Conservation (phyloP, 2,329 filamentous ascomycete species). For the Ophiocordyceps camponoti-rufipedis region DNA sequence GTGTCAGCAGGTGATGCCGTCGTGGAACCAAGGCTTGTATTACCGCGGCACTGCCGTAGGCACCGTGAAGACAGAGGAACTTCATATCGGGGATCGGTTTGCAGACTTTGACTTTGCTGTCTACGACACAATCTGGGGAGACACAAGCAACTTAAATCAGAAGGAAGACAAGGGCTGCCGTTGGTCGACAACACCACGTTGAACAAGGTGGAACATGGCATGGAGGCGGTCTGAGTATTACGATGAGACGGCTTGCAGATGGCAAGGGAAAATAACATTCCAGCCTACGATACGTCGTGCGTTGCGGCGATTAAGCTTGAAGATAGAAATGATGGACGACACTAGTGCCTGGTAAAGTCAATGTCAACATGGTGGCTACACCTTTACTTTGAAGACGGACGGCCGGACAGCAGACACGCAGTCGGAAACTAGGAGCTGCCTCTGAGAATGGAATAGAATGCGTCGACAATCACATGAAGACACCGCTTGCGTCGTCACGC, state of each 20-base stretch:
- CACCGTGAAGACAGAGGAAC: slow-evolving; percentile 38
- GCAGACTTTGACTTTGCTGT: no score
- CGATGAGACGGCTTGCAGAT: no score
- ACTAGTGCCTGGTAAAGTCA: no score
- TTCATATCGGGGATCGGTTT: slow-evolving; percentile 20
- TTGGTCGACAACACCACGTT: background rate
- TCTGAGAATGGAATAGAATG: background rate
- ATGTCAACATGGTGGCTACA: no score
- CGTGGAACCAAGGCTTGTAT: no score
- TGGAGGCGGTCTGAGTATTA: background rate
- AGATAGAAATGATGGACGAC: no score
- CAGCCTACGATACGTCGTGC: no score
- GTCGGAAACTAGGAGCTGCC: background rate
- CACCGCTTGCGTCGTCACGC: background rate
- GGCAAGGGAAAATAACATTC: no score
- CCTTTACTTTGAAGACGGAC: no score
- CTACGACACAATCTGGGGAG: background rate
- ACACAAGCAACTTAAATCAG: background rate
- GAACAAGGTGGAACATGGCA: background rate
- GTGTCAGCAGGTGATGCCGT: background rate
- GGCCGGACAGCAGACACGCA: no score
- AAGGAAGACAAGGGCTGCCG: no score
- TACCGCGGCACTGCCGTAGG: slow-evolving; percentile 37
- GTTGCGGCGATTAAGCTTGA: no score
- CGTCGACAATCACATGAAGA: background rate